Evolutionary conservation across 2,329 filamentous ascomycete species (phyloP).

Genomic region (Albifimbria verrucaria): DNA sequence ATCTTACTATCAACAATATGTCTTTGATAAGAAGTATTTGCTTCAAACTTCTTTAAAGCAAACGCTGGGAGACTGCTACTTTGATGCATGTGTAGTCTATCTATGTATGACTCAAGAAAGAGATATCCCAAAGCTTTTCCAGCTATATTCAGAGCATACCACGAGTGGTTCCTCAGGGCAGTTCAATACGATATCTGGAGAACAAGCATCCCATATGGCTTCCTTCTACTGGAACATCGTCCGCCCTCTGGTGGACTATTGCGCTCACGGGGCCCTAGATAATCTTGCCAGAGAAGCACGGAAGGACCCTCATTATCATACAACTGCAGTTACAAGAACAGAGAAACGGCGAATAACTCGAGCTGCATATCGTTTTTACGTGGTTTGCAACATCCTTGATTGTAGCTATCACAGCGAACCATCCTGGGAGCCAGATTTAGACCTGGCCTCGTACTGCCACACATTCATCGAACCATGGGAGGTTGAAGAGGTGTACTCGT

Average conservation of each 20-base stretch:
- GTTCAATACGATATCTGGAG: not conserved
- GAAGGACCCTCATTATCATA: not conserved
- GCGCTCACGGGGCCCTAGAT: not conserved
- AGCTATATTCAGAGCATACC: not conserved
- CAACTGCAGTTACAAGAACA: not conserved
- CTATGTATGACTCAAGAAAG: not conserved
- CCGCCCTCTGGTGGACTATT: not conserved
- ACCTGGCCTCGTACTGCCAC: not conserved
- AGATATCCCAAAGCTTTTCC: conserved; percentile 1
- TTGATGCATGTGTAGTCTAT: conserved; percentile 8
- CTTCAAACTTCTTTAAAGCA: conserved; percentile 5
- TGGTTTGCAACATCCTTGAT: conserved; percentile 9
- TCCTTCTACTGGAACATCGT: conserved; percentile 1
- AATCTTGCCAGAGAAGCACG: not conserved
- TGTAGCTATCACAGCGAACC: not conserved
- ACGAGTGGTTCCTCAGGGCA: not conserved
- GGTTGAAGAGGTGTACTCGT: conserved; percentile 4
- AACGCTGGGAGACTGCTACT: conserved; percentile 1
- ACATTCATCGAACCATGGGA: conserved; percentile 6
- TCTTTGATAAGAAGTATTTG: conserved; percentile 6
- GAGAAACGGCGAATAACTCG: conserved; percentile 6
- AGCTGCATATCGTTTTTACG: conserved; percentile 11
- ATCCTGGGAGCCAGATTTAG: not conserved
- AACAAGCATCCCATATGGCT: conserved; percentile 2
- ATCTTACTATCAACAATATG: conserved; percentile 8